These are phyloP conservation scores for Sechiopsis laciniata DNA, from an alignment of 306 rosid species.

Conservation along the genomic window DNA sequence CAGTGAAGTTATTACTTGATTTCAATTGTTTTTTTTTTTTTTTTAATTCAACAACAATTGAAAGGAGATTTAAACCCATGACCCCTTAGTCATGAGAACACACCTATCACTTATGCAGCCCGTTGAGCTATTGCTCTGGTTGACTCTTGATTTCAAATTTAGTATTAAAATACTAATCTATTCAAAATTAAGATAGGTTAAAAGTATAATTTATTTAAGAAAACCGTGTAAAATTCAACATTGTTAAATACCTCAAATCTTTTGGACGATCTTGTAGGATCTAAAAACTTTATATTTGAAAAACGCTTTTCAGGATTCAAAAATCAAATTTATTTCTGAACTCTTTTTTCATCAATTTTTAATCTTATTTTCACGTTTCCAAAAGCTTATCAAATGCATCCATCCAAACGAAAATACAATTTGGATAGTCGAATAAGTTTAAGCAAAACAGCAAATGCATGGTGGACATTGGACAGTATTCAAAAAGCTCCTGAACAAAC, in stretches of 20 bases:
- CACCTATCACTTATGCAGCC: too few relatives aligned
- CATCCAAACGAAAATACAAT: neutral
- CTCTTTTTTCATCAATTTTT: neutral
- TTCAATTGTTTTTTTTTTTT: too few relatives aligned
- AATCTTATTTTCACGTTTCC: neutral
- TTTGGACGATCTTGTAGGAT: neutral
- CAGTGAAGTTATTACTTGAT: neutral
- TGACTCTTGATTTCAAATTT: neutral
- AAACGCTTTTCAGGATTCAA: neutral
- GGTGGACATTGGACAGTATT: slow-evolving; percentile 16
- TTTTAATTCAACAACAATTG: too few relatives aligned
- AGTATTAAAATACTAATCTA: neutral
- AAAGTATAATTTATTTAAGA: neutral
- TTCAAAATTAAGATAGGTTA: neutral
- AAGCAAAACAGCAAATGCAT: slow-evolving; percentile 35
- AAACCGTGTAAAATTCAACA: neutral
- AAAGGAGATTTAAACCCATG: too few relatives aligned
- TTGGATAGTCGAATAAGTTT: neutral
- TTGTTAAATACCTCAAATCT: neutral
- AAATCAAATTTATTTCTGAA: neutral
- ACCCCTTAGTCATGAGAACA: too few relatives aligned
- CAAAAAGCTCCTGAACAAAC: neutral
- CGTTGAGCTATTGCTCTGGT: too few relatives aligned
- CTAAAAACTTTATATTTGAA: neutral
- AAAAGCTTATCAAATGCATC: neutral